Percentiles rank a stretch among this genome's conserved stretches.
Evolutionary conservation across 1,284 basidiomycete genomes (phyloP).

Genomic region (Cystobasidium pallidum): DNA sequence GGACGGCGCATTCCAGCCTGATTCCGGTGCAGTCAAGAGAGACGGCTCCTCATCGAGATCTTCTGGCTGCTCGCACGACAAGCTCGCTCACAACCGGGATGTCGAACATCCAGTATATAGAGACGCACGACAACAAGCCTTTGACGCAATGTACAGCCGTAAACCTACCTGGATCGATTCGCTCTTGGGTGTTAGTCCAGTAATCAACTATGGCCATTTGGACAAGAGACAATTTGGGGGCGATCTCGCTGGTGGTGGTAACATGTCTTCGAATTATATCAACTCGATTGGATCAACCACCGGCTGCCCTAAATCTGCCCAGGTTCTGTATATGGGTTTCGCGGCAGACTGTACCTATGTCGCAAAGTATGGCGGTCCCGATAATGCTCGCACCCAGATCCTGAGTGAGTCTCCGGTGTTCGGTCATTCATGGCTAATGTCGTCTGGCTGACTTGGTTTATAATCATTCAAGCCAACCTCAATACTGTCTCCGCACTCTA

Average conservation of each 20-base stretch:
- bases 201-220: conserved; percentile 20
- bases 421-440: conserved; percentile 59
- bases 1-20: conserved; percentile 29
- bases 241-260: conserved; percentile 62
- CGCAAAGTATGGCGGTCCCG: conserved; percentile 21
- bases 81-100: conserved; percentile 68
- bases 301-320: conserved; percentile 75
- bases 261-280: conserved; percentile 64
- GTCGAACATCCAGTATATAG: conserved; percentile 63
- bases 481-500: conserved; percentile 78
- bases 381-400: conserved; percentile 27
- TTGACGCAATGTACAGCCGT: conserved; percentile 36
- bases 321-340: conserved; percentile 77
- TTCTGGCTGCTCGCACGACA: conserved; percentile 36
- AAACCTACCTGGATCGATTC: conserved; percentile 29
- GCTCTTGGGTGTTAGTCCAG: conserved; percentile 40
- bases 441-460: neutral
- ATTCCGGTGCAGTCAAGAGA: neutral
- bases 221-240: conserved; percentile 33
- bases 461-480: conserved; percentile 60
- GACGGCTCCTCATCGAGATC: neutral
- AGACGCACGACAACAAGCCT: conserved; percentile 36
- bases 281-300: conserved; percentile 66
- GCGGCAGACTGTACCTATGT: conserved; percentile 83
- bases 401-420: conserved; percentile 17